Percentiles rank a stretch among this genome's conserved stretches.
phyloP scores from a whole-genome alignment of 208 protist genomes.

The Crithidia thermophila region DNA sequence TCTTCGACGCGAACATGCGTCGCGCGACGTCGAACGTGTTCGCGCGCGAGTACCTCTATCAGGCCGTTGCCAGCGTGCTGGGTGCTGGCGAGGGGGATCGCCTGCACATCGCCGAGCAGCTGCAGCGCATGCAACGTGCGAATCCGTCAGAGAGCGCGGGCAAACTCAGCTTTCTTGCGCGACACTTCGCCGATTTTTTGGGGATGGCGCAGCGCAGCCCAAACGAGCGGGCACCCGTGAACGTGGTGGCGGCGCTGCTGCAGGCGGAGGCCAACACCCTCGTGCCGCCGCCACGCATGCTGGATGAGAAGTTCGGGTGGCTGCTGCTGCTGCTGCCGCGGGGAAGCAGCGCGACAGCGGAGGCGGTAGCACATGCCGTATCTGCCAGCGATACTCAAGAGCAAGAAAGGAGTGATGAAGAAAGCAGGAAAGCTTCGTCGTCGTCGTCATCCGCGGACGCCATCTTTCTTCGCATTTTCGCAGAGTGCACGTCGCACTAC shows the following conservation, averaged over 20 bases:
- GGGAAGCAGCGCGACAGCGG: neutral
- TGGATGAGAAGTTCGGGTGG: conserved; percentile 39
- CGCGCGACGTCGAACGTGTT: conserved; percentile 25
- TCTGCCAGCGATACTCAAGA: neutral
- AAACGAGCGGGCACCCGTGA: conserved; percentile 27
- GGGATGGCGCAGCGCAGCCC: conserved; percentile 20
- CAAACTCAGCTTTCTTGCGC: conserved; percentile 7
- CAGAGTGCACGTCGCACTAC: neutral
- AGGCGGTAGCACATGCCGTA: neutral
- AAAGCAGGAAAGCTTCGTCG: no score
- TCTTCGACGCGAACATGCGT: conserved; percentile 26
- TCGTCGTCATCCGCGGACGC: conserved; percentile 17
- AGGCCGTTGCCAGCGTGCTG: conserved; percentile 25
- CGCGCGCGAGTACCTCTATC: conserved; percentile 22
- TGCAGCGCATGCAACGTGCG: conserved; percentile 5
- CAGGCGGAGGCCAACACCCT: conserved; percentile 28
- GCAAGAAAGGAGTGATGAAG: no score
- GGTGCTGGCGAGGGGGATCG: conserved; percentile 5
- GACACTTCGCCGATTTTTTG: conserved; percentile 26
- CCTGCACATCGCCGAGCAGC: neutral
- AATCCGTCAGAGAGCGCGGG: neutral
- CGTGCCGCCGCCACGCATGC: conserved; percentile 27
- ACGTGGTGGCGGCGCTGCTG: conserved; percentile 28
- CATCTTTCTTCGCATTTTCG: conserved; percentile 4
- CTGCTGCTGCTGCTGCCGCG: neutral